Conservation (phyloP, 305 asterid species). For the Fraxinus floribunda region DNA sequence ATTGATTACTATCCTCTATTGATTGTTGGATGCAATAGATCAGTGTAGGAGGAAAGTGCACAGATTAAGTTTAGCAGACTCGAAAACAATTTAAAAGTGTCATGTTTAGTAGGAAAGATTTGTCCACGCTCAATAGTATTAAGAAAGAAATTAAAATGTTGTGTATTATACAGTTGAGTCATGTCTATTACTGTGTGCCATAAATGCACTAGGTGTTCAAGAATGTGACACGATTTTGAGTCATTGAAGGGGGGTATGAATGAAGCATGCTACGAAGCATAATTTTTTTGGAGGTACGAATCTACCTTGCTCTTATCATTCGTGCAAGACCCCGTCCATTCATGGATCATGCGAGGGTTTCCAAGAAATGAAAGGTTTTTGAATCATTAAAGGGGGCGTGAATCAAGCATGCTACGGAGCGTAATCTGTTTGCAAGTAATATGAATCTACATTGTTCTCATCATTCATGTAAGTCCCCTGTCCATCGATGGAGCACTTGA, state of each 20-base stretch:
- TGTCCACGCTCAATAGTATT: neutral
- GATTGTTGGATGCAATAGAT: neutral
- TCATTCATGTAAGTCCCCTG: neutral
- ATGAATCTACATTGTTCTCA: neutral
- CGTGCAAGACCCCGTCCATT: neutral
- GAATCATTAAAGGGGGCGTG: neutral
- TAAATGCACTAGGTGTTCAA: neutral
- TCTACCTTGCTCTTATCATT: neutral
- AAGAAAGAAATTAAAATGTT: neutral
- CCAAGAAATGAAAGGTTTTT: neutral
- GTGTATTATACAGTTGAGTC: neutral
- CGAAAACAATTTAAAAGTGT: neutral
- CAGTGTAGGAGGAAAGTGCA: neutral
- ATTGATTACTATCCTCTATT: neutral
- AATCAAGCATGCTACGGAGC: neutral
- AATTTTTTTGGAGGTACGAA: neutral
- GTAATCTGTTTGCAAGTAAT: neutral
- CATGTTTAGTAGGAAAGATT: neutral
- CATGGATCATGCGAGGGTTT: neutral
- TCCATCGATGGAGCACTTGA: neutral
- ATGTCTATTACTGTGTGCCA: neutral
- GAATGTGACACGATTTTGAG: neutral
- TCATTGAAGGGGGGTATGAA: neutral
- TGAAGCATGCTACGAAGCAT: neutral
- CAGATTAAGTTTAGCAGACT: neutral